Conservation (phyloP, 257 asterid genomes). For the Prunella vulgaris region DNA sequence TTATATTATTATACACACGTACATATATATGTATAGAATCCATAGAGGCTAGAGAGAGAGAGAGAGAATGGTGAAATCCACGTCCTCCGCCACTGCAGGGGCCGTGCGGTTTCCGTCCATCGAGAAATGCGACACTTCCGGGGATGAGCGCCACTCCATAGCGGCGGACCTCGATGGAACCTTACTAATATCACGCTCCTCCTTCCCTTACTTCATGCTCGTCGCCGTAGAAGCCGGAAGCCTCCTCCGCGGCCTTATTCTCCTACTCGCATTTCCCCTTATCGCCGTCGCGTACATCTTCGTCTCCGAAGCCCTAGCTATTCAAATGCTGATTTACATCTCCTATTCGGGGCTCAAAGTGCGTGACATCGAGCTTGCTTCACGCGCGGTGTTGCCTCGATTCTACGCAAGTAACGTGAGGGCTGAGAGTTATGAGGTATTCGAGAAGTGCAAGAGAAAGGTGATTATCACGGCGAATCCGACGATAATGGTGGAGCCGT, state of each 20-base stretch:
- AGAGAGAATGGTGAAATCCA: constrained; percentile 25
- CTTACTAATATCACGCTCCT: constrained; percentile 66
- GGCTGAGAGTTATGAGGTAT: constrained; percentile 68
- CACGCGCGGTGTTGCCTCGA: constrained; percentile 73
- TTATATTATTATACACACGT: neutral
- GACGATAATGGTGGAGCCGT: constrained; percentile 77
- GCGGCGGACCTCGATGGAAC: constrained; percentile 96
- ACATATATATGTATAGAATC: neutral
- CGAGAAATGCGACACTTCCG: constrained; percentile 52
- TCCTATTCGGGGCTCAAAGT: constrained; percentile 59
- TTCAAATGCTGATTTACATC: constrained; percentile 65
- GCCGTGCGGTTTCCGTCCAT: constrained; percentile 52
- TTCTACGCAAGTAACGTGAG: constrained; percentile 70
- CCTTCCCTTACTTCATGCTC: constrained; percentile 89
- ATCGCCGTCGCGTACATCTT: constrained; percentile 70
- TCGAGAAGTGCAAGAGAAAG: constrained; percentile 60
- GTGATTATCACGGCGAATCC: constrained; percentile 87
- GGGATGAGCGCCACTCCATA: constrained; percentile 33
- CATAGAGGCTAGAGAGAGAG: neutral
- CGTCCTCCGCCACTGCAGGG: constrained; percentile 6
- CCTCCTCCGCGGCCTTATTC: constrained; percentile 61
- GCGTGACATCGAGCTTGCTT: constrained; percentile 73
- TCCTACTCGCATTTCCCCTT: constrained; percentile 66
- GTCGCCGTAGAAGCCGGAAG: constrained; percentile 87
- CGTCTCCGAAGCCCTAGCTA: constrained; percentile 66